A percentile compares a stretch with the other conserved stretches of the same genome.
phyloP scores from a whole-genome alignment of 2,329 filamentous ascomycete genomes.

The Trichoderma arundinaceum region DNA sequence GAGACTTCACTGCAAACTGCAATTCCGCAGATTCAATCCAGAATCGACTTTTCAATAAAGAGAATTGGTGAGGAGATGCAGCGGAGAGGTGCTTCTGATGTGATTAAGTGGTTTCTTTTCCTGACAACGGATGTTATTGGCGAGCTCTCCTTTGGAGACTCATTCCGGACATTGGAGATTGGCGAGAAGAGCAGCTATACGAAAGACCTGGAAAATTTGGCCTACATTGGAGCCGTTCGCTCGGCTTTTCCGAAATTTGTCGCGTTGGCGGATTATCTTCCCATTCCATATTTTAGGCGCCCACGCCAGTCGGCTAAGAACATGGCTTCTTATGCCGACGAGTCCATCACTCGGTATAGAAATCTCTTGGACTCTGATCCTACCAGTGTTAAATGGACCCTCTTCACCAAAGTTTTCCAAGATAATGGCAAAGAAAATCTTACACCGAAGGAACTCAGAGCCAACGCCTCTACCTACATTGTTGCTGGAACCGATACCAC shows the following conservation, averaged over 20 bases:
- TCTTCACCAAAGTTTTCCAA: slow-evolving; percentile 48
- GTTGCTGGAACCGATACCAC: slow-evolving; percentile 60
- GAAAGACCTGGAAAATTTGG: slow-evolving; percentile 45
- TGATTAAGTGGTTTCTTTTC: slow-evolving; percentile 61
- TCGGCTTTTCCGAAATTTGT: not conserved
- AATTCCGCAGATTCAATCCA: slow-evolving; percentile 44
- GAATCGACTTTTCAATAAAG: slow-evolving; percentile 48
- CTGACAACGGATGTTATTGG: slow-evolving; percentile 61
- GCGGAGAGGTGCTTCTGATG: slow-evolving; percentile 47
- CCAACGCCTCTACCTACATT: slow-evolving; percentile 53
- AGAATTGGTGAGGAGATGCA: slow-evolving; percentile 53
- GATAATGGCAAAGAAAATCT: slow-evolving; percentile 42
- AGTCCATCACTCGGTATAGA: slow-evolving; percentile 42
- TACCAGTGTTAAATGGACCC: slow-evolving; percentile 39
- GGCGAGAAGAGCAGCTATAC: slow-evolving; percentile 3
- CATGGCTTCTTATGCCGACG: slow-evolving; percentile 37
- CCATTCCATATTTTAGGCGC: not conserved
- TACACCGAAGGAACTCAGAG: slow-evolving; percentile 43
- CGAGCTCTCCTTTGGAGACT: slow-evolving; percentile 61
- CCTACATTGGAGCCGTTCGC: slow-evolving; percentile 50
- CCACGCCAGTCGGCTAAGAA: slow-evolving; percentile 34
- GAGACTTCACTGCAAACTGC: slow-evolving; percentile 44
- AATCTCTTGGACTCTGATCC: slow-evolving; percentile 35
- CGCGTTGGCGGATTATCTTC: not conserved
- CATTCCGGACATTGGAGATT: slow-evolving; percentile 54